Percentiles rank a stretch among this genome's conserved stretches.
Evolutionary conservation across 768 basidiomycete species (phyloP).

Genomic region (Rossbeevera mucosa): DNA sequence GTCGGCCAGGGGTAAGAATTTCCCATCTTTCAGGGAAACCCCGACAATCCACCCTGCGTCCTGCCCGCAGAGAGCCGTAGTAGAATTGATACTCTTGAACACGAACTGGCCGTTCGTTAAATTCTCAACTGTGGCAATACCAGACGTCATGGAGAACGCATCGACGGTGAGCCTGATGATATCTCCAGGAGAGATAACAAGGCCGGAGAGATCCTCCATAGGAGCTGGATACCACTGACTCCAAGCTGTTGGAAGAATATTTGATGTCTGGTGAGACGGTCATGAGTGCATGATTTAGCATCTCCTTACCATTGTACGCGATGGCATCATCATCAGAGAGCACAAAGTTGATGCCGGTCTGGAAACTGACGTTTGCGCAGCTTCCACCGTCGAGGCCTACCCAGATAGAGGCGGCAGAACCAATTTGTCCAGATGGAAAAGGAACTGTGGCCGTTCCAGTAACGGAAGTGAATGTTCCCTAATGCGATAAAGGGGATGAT

Average conservation of each 20-base stretch:
- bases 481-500: not conserved
- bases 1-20: not conserved
- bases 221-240: constrained; percentile 4
- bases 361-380: not conserved
- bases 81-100: not conserved
- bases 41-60: constrained; percentile 11
- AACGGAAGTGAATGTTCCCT: constrained; percentile 6
- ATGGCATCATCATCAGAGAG: not conserved
- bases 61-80: not conserved
- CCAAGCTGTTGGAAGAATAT: constrained; percentile 3
- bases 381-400: constrained; percentile 8
- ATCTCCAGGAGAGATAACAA: constrained; percentile 2
- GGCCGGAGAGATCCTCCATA: not conserved
- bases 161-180: not conserved
- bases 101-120: not conserved
- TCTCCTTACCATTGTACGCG: constrained; percentile 2
- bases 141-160: not conserved
- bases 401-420: not conserved
- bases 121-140: constrained; percentile 7
- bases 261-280: not conserved
- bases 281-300: no score
- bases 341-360: constrained; percentile 2
- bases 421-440: not conserved
- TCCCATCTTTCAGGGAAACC: not conserved
- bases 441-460: constrained; percentile 2